These are phyloP conservation scores for Pleurotus sapidus DNA, from an alignment of 768 basidiomycete species.

Conservation along the genomic window DNA sequence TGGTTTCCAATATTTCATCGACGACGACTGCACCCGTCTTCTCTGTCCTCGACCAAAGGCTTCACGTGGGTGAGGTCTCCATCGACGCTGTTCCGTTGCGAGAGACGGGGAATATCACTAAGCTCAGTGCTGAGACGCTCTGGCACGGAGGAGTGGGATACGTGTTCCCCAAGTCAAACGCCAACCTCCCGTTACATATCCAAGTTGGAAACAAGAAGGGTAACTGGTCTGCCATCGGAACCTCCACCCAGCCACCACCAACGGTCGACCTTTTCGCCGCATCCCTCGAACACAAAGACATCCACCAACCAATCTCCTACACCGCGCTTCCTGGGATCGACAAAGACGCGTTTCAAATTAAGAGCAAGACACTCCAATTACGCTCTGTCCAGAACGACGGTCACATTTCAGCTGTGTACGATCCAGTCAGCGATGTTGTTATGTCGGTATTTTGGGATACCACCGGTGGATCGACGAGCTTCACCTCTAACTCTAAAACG, in stretches of 20 bases:
- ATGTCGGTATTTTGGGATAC: constrained; percentile 60
- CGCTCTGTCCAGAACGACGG: constrained; percentile 44
- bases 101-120: constrained; percentile 9
- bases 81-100: constrained; percentile 30
- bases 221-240: constrained; percentile 62
- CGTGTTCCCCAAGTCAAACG: constrained; percentile 33
- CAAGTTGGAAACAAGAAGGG: constrained; percentile 50
- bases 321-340: constrained; percentile 52
- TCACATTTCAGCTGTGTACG: constrained; percentile 47
- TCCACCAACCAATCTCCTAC: constrained; percentile 43
- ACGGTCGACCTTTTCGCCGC: constrained; percentile 65
- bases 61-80: constrained; percentile 37
- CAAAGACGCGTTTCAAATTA: constrained; percentile 33
- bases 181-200: constrained; percentile 33
- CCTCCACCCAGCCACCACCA: constrained; percentile 54
- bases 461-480: constrained; percentile 38
- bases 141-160: constrained; percentile 75
- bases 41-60: constrained; percentile 68
- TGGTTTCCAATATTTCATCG: constrained; percentile 45
- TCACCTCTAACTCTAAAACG: constrained; percentile 19
- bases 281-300: constrained; percentile 45
- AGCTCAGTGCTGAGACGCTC: constrained; percentile 30
- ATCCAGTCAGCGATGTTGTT: constrained; percentile 33
- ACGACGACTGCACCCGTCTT: constrained; percentile 49
- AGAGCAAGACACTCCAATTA: constrained; percentile 27